Conservation (phyloP, 2,329 filamentous ascomycete species). For the Hymenoscyphus linearis region DNA sequence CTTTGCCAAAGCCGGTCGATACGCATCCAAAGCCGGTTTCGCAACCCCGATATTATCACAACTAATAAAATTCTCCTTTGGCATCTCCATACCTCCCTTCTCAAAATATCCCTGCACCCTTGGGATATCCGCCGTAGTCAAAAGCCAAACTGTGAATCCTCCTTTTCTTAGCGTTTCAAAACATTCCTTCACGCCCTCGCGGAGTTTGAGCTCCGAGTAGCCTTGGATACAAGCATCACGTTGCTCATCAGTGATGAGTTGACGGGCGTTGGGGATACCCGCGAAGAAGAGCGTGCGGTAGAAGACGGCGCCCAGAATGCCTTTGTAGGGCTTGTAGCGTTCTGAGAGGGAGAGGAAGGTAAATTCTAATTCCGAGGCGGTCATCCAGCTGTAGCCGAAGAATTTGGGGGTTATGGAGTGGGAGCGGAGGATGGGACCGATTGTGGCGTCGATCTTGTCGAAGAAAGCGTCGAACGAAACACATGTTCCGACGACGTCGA, state of each 20-base stretch:
- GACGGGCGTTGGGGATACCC: conserved; percentile 39
- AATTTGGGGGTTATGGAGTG: conserved; percentile 38
- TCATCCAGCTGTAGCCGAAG: conserved; percentile 44
- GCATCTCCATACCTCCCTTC: conserved; percentile 44
- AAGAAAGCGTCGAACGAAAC: conserved; percentile 42
- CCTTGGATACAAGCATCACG: conserved; percentile 35
- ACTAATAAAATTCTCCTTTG: conserved; percentile 44
- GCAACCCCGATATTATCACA: conserved; percentile 45
- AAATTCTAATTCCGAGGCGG: conserved; percentile 43
- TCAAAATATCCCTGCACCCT: conserved; percentile 49
- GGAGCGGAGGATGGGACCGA: conserved; percentile 37
- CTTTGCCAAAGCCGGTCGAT: conserved; percentile 38
- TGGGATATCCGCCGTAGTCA: conserved; percentile 46
- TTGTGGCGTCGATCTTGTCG: conserved; percentile 36
- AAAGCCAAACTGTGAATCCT: conserved; percentile 48
- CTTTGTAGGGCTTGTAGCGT: conserved; percentile 39
- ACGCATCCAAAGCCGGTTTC: conserved; percentile 46
- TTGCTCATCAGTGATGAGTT: conserved; percentile 40
- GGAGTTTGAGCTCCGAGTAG: conserved; percentile 35
- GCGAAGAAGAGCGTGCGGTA: conserved; percentile 43
- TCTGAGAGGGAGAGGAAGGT: conserved; percentile 43
- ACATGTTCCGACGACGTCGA: conserved; percentile 49
- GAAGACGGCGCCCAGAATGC: conserved; percentile 41
- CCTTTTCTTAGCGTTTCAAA: conserved; percentile 38
- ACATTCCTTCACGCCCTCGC: conserved; percentile 38